Evolutionary conservation across 2,329 filamentous ascomycete species (phyloP), one percentile per base, ranked within the genome.

Genomic region (Diaporthe sp.): DNA sequence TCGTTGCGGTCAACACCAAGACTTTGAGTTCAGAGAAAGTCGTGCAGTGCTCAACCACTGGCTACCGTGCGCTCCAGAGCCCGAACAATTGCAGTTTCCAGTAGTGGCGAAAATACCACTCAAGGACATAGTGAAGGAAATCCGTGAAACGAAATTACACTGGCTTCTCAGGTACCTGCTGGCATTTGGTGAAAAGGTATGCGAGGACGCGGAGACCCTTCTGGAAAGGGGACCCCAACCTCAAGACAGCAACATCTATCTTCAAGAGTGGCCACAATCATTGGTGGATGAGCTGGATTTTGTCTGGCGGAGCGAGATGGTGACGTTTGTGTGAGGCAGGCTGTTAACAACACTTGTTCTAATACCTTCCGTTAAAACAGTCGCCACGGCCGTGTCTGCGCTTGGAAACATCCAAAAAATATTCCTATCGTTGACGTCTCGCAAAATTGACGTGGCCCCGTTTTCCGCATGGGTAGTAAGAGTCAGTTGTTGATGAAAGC

Each of bases 21-120:
- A n/a, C 15, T 7, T 6, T 12, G 17, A 13, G 4, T 0, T 7
- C 8, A n/a, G n/a, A n/a, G 6, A 9, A 1, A 17, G 10, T 5
- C 6, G 12, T 17, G 1, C 9, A 13, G 10, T 5, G 2, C 8
- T 17, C n/a, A 2, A 28, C 5, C 10, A 5, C 22, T 42, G 13
- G 57, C 19, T n/a, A 0, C 25, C 40, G 25, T 22, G 19, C 38
- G 19, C 9, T 1, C 2, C 1, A 12, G 10, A 47, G 15, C 4
- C 19, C 17, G 3, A 1, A 50, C 19, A n/a, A 10, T 0, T 30
- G 1, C 28, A 50, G 40, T 9, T 35, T 25, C 40, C 40, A 1
- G 17, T 33, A 15, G 47, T 25, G 0, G 61, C 12, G 19, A n/a
- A 13, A 10, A 35, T n/a, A 12, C 42, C 28, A 17, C 28, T 33